Evolutionary conservation across 805 yeast species (phyloP).

Genomic region (Nakazawaea wyomingensis): DNA sequence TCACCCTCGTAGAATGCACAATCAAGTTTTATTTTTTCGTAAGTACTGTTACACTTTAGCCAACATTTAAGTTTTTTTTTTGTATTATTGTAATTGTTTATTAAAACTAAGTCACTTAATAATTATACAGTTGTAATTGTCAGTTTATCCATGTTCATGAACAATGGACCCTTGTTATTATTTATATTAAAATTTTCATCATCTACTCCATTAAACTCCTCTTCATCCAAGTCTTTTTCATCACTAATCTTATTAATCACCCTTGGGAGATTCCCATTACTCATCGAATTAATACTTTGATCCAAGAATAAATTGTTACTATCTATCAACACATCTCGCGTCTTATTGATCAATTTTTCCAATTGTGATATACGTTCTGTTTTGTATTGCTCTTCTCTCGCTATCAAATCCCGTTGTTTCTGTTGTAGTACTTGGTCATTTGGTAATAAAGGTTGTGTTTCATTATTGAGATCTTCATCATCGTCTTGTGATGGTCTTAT

Average conservation of each 20-base stretch:
- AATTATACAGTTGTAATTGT: neutral
- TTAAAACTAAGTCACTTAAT: too few relatives aligned
- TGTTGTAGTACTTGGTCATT: constrained; percentile 8
- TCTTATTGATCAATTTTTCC: constrained; percentile 8
- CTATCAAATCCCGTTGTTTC: constrained; percentile 9
- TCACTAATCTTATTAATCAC: constrained; percentile 6
- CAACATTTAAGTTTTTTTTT: too few relatives aligned
- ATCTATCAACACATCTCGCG: constrained; percentile 12
- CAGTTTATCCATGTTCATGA: constrained; percentile 6
- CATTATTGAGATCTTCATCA: constrained; percentile 18
- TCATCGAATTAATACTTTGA: constrained; percentile 7
- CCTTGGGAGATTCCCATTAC: constrained; percentile 11
- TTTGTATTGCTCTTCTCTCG: constrained; percentile 9
- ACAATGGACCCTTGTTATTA: constrained; percentile 3
- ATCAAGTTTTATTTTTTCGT: too few relatives aligned
- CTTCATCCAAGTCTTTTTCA: neutral
- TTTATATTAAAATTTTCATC: neutral
- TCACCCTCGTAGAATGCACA: too few relatives aligned
- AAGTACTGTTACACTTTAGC: too few relatives aligned
- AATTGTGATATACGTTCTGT: constrained; percentile 6
- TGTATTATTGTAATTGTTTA: too few relatives aligned
- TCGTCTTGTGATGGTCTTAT: constrained; percentile 15
- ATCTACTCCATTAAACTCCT: constrained; percentile 1
- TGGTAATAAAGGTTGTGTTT: constrained; percentile 22
- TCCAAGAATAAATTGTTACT: constrained; percentile 8